phyloP scores from a whole-genome alignment of 441 rosid species.

The Adansonia rubrostipa region DNA sequence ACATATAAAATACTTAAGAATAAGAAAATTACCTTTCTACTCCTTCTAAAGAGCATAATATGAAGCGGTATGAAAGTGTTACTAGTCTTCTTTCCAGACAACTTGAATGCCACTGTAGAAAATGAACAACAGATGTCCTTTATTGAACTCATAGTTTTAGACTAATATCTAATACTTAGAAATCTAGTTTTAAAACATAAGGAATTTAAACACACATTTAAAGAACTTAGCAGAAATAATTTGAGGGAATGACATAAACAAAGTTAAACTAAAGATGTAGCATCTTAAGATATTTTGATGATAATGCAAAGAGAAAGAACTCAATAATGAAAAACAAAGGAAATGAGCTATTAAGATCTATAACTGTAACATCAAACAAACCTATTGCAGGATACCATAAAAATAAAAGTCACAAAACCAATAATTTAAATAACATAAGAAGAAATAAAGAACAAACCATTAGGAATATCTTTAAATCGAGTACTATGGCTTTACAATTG shows the following conservation, averaged over 20 bases:
- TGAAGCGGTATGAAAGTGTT: constrained; percentile 81
- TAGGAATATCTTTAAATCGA: constrained; percentile 83
- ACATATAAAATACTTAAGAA: not conserved
- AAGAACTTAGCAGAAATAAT: not conserved
- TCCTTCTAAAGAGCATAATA: constrained; percentile 71
- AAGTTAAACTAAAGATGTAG: not conserved
- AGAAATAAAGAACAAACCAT: constrained; percentile 54
- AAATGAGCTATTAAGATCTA: too few relatives aligned
- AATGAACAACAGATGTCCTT: constrained; percentile 29
- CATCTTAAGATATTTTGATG: not conserved
- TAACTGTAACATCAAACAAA: not conserved
- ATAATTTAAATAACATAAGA: not conserved
- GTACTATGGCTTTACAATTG: constrained; percentile 81
- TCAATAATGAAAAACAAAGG: too few relatives aligned
- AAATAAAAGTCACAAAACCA: not conserved
- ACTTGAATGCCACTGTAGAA: constrained; percentile 76
- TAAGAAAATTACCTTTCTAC: constrained; percentile 70
- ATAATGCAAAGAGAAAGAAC: too few relatives aligned
- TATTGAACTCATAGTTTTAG: not conserved
- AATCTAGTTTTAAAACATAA: not conserved
- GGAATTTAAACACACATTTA: constrained; percentile 1
- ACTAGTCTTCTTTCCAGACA: constrained; percentile 72
- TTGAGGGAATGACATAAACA: not conserved
- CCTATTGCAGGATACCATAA: not conserved
- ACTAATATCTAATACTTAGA: not conserved